Evolutionary conservation across 139 green algal species (phyloP), one percentile per base, ranked within the genome.

Genomic region (Cymbomonas tetramitiformis): DNA sequence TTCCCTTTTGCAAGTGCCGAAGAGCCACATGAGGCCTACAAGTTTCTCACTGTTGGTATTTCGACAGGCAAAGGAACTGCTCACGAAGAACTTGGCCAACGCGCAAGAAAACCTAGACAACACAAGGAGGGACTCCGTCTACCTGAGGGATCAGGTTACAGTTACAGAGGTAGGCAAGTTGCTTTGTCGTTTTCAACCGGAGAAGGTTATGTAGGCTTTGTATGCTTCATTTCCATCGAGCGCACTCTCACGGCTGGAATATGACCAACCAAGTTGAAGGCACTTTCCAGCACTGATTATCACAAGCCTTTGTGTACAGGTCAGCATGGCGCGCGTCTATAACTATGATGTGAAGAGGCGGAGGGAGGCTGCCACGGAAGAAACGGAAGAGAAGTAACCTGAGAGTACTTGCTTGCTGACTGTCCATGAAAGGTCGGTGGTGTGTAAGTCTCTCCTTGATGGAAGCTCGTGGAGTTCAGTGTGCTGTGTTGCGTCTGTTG

Each of bases 241-340:
- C n/a, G n/a, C n/a, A n/a, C n/a, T n/a, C n/a, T n/a, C n/a, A n/a
- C n/a, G n/a, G n/a, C n/a, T n/a, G n/a, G n/a, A n/a, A n/a, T n/a
- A n/a, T n/a, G n/a, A n/a, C n/a, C n/a, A n/a, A n/a, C n/a, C n/a
- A 56, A 15, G 19, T 48, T 12, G 15, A 10, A 29, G 9, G 21
- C 19, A 46, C 5, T 24, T 32, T 26, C 24, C 29, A 29, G 23
- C 7, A 24, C 15, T 30, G 46, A 3, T 26, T 57, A 2, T 36
- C 10, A 3, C 21, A 26, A 4, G 19, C 19, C n/a, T n/a, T n/a
- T n/a, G n/a, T n/a, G n/a, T n/a, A n/a, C n/a, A n/a, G n/a, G 80
- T 90, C 1, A 82, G 54, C 69, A 79, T 89, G 21, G 79, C 80
- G 1, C 66, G 83, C 3, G 63, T 93, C 8, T 93, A 89, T 63